Base-by-base conservation (phyloP, 148 eudicot genomes). In the Gaultheria prostrata region DNA sequence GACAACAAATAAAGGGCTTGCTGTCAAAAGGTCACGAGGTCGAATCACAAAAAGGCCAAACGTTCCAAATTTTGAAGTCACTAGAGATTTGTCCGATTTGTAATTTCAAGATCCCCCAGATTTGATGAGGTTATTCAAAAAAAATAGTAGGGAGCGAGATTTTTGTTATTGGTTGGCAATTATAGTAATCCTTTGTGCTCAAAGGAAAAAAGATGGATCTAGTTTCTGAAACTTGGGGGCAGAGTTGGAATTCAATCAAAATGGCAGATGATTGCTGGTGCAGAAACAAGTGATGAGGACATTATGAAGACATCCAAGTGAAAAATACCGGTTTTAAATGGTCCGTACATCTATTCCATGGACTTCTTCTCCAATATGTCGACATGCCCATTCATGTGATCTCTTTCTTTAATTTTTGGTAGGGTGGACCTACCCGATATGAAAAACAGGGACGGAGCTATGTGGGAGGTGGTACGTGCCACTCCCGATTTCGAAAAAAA, bases 311-410 rank as follows among this genome's bases (percentile, higher is more conserved):
- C 82, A 80, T 28, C 53, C 4, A 11, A 15, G 50, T 32, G 17
- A 5, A 57, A 3, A 21, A 21, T 61, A 8, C 4, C 0, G 26
- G 13, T 24, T 39, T 35, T 53, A 79, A 56, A 80, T 13, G 28
- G 21, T 80, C 13, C 21, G 43, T 59, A 61, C 73, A 17, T 35
- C 33, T n/a, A 61, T 43, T 80, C 10, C 82, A 15, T 59, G 33
- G 50, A 43, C 35, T 33, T 17, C 48, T 33, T 13, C 28, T 14
- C 15, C 15, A 79, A 61, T 80, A 80, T 80, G 82, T 80, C 82
- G 82, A 80, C 82, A 80, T 80, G 53, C 35, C 73, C 71, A 17
- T 57, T 56, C 82, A 32, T 20, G 1, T 8, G 17, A 33, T 79
- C 39, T 75, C 51, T 4, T 26, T 76, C n/a, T 8, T 6, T 20